phyloP scores from a whole-genome alignment of 495 filamentous ascomycete species.

The Tuber calosporum region DNA sequence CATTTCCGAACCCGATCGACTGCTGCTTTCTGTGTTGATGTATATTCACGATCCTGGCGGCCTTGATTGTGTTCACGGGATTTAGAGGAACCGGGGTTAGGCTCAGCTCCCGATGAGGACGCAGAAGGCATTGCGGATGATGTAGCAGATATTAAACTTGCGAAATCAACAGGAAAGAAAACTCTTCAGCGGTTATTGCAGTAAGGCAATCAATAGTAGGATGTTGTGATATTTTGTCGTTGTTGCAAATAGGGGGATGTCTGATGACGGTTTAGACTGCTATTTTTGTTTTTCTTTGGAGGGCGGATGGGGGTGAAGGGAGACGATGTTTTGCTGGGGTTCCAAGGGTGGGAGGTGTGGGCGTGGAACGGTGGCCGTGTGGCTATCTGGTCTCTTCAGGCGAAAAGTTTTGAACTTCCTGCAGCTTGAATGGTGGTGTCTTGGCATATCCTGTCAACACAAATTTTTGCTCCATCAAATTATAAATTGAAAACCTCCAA shows the following conservation, averaged over 20 bases:
- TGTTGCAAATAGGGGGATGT: not conserved
- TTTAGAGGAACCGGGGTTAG: constrained; percentile 55
- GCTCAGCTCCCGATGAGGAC: constrained; percentile 65
- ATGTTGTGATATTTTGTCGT: constrained; percentile 3
- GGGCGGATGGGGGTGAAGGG: constrained; percentile 11
- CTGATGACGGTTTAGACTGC: not conserved
- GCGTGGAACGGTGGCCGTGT: constrained; percentile 11
- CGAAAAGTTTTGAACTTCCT: constrained; percentile 10
- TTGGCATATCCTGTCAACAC: constrained; percentile 5
- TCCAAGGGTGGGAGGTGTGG: not conserved
- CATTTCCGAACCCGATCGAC: constrained; percentile 82
- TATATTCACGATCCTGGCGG: constrained; percentile 82
- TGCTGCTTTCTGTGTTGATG: constrained; percentile 78
- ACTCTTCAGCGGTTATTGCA: constrained; percentile 4
- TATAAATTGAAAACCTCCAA: not conserved
- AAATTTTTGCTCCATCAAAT: not conserved
- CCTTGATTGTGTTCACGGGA: constrained; percentile 86
- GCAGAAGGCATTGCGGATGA: constrained; percentile 64
- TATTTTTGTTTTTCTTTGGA: not conserved
- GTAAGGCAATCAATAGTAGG: not conserved
- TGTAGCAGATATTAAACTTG: not conserved
- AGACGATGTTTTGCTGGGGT: constrained; percentile 7
- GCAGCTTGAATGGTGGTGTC: constrained; percentile 25
- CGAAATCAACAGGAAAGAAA: not conserved
- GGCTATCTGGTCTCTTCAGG: constrained; percentile 35